Conservation (phyloP, 2,329 filamentous ascomycete genomes). For the Monosporascus sp. region DNA sequence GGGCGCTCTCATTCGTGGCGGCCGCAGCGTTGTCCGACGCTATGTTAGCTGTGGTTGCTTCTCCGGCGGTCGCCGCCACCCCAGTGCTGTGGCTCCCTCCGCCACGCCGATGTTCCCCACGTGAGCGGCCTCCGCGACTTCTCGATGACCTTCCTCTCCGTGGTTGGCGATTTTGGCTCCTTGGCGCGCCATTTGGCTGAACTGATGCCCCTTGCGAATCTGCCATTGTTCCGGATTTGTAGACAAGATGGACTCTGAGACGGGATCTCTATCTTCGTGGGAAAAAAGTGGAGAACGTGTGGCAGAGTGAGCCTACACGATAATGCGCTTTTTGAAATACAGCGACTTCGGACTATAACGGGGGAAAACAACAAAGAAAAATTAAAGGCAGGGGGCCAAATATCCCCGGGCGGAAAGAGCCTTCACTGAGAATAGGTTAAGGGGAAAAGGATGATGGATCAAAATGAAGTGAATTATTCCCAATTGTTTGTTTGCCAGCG, state of each 20-base stretch:
- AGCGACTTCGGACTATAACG: constrained; percentile 32
- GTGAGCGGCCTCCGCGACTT: constrained; percentile 7
- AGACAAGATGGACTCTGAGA: neutral
- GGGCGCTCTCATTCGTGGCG: constrained; percentile 6
- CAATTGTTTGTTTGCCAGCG: too few relatives aligned
- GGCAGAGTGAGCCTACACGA: neutral
- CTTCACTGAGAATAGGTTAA: too few relatives aligned
- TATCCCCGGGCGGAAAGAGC: neutral
- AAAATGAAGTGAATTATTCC: too few relatives aligned
- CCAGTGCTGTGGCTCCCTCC: constrained; percentile 2
- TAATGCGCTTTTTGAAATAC: constrained; percentile 43
- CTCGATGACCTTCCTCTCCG: constrained; percentile 14
- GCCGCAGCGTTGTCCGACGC: constrained; percentile 2
- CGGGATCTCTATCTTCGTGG: neutral
- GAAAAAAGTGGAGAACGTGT: neutral
- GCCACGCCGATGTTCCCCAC: constrained; percentile 5
- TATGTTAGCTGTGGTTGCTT: neutral
- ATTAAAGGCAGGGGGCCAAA: neutral
- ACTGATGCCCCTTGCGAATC: constrained; percentile 4
- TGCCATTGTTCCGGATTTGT: constrained; percentile 10
- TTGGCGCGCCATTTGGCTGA: constrained; percentile 4
- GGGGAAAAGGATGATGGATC: too few relatives aligned
- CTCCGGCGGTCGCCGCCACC: neutral
- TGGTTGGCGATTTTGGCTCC: constrained; percentile 8
- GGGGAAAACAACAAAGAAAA: constrained; percentile 9